Evolutionary conservation across 768 basidiomycete genomes (phyloP).

Genomic region (Lyophyllum atratum): DNA sequence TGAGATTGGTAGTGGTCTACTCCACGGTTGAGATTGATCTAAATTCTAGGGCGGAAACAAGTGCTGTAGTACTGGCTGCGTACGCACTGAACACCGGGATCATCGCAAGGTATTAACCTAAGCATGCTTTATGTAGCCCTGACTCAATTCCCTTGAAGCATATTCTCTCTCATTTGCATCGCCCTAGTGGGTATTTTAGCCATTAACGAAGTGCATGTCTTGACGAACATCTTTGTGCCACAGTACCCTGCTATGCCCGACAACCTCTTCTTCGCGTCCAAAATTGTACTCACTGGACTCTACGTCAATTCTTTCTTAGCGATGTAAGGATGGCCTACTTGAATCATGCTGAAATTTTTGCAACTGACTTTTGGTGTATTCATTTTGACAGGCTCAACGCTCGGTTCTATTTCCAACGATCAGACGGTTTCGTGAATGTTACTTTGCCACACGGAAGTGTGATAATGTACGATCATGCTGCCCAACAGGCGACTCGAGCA

Average conservation of each 20-base stretch:
- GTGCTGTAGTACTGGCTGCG: neutral
- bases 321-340: neutral
- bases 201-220: no score
- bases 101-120: neutral
- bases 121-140: neutral
- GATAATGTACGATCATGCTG: neutral
- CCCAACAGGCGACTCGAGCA: neutral
- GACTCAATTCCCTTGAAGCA: no score
- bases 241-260: neutral
- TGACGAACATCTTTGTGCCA: neutral
- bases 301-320: neutral
- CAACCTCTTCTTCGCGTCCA: neutral
- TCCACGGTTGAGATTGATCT: neutral
- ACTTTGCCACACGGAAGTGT: neutral
- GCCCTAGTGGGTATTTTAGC: no score
- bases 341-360: no score
- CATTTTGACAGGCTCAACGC: neutral
- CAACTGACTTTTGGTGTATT: no score
- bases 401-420: neutral
- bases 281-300: neutral
- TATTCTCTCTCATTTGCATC: no score
- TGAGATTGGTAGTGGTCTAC: no score
- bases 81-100: neutral
- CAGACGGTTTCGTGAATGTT: neutral
- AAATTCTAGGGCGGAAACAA: neutral